Evolutionary conservation across 2,329 filamentous ascomycete species (phyloP).

Genomic region (Penicillium sclerotigenum): DNA sequence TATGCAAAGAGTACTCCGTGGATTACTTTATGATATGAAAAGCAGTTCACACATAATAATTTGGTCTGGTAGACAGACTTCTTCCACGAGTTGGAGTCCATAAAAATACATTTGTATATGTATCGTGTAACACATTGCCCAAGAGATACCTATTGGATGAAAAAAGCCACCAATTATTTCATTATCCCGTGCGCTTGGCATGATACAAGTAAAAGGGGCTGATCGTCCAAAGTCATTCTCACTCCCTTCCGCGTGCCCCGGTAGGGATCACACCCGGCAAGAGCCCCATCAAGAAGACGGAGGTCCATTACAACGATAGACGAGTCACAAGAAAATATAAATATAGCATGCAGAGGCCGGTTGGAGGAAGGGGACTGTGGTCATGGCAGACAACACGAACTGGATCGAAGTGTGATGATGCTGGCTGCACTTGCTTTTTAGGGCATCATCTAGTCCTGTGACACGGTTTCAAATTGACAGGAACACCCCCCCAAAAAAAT

Average conservation of each 20-base stretch:
- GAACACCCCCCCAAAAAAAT: background rate
- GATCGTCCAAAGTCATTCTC: background rate
- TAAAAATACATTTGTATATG: background rate
- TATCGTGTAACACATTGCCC: background rate
- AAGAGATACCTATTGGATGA: background rate
- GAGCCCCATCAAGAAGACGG: background rate
- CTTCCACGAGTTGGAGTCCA: background rate
- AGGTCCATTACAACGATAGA: background rate
- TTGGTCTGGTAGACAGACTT: background rate
- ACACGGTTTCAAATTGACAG: background rate
- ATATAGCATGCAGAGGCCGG: background rate
- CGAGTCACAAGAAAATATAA: background rate
- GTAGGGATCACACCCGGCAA: background rate
- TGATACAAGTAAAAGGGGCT: background rate
- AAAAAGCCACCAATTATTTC: background rate
- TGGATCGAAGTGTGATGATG: background rate
- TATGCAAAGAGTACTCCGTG: background rate
- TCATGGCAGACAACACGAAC: background rate
- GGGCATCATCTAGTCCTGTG: background rate
- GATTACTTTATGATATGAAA: background rate
- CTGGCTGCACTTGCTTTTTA: background rate
- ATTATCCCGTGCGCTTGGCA: background rate
- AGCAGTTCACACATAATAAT: background rate
- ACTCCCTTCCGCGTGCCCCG: background rate
- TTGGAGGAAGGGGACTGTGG: background rate